Percentiles rank a stretch among this genome's conserved stretches.
These are phyloP conservation scores for Thraustotheca clavata DNA, from an alignment of 352 stramenopile genomes.

Conservation along the genomic window DNA sequence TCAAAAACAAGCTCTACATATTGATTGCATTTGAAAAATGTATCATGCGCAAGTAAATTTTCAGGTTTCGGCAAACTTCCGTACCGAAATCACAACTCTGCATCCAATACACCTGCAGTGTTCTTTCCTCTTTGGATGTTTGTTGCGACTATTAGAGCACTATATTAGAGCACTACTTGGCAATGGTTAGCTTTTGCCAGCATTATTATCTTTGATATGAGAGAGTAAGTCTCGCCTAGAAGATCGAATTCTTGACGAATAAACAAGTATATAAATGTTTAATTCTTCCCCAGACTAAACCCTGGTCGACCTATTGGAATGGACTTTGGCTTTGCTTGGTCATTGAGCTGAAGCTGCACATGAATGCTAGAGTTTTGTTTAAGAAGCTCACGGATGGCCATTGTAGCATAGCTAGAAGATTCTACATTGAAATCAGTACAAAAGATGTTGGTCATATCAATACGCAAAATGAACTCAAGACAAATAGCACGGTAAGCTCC, in stretches of 20 bases:
- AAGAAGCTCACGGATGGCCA: conserved; percentile 93
- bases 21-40: too few species aligned
- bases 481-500: conserved; percentile 61
- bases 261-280: neutral
- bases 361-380: conserved; percentile 86
- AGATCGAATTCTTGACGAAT: neutral
- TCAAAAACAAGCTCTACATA: too few species aligned
- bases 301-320: conserved; percentile 20
- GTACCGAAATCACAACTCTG: too few species aligned
- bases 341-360: conserved; percentile 48
- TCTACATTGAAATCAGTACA: neutral
- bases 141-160: neutral
- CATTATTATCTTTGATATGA: neutral
- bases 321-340: conserved; percentile 25
- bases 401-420: conserved; percentile 86
- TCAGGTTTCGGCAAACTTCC: too few species aligned
- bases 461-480: conserved; percentile 72
- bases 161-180: neutral
- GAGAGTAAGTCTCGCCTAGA: neutral
- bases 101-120: too few species aligned
- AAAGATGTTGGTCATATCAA: neutral
- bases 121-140: too few species aligned
- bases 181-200: too few species aligned
- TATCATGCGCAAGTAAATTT: too few species aligned
- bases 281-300: conserved; percentile 7